Base-by-base conservation (phyloP, 352 stramenopile genomes). In the Phytophthora ohioensis region DNA sequence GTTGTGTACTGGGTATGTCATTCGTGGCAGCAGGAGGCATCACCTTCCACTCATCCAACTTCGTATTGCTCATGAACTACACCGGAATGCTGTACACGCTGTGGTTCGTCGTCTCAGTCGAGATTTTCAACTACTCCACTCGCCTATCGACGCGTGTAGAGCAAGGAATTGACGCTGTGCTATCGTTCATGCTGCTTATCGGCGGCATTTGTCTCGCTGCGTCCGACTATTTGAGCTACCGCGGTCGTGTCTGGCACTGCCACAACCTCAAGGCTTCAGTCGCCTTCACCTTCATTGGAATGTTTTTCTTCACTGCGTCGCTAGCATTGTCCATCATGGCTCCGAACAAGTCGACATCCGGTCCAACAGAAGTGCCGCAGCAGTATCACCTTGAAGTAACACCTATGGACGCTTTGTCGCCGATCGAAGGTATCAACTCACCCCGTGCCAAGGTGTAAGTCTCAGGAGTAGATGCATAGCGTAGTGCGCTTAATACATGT, bases 11-110 rank as follows among this genome's bases (percentile, higher is more conserved):
- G 38, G 80, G 78, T n/a, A 52, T 92, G 53, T 56, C 69, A 1
- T 79, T 72, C 34, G 75, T 78, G 30, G 72, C 76, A n/a, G 81
- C 73, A 1, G 73, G 71, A n/a, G 71, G 73, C 10, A 67, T 81
- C 71, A 67, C 67, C 42, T 48, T 66, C 41, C 66, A 80, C 59
- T 67, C 67, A 15, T 80, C 81, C 54, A 88, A 74, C 32, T 92
- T 92, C 56, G 72, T 62, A 3, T 60, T 88, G 17, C 63, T 92
- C 53, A 82, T 91, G 67, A 75, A 73, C 31, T 91, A 91, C 73
- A 85, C 81, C 15, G 64, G 75, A 15, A 82, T 91, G 82, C 58
- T 92, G 10, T 91, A 88, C 75, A 67, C 57, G n/a, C 66, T 90
- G 46, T 90, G 73, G 69, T 64, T 69, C 35, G 5, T 88, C 3